phyloP scores from a whole-genome alignment of 2,329 filamentous ascomycete species.

The Talaromyces rugulosus region DNA sequence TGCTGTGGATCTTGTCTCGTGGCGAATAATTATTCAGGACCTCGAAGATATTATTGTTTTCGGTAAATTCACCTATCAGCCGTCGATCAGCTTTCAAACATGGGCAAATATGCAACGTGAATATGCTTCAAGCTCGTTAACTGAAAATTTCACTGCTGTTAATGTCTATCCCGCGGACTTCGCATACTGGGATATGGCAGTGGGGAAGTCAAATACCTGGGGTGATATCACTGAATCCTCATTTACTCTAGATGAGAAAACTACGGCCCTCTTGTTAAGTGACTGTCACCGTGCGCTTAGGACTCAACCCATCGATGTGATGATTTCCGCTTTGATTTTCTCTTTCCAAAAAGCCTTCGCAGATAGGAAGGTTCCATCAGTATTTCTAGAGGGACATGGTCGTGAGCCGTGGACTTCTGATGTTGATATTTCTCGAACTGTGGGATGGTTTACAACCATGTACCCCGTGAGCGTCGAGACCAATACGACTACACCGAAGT shows the following conservation, averaged over 20 bases:
- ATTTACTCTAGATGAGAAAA: not conserved
- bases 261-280: not conserved
- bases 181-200: not conserved
- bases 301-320: constrained; percentile 12
- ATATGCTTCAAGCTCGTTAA: not conserved
- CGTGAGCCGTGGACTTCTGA: constrained; percentile 40
- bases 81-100: not conserved
- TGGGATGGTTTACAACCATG: constrained; percentile 6
- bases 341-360: constrained; percentile 55
- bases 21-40: constrained; percentile 9
- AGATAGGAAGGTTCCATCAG: constrained; percentile 47
- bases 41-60: constrained; percentile 1
- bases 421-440: constrained; percentile 46
- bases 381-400: constrained; percentile 42
- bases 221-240: not conserved
- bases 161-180: not conserved
- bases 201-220: not conserved
- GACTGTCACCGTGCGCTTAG: constrained; percentile 10
- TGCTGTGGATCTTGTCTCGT: constrained; percentile 8
- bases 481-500: not conserved
- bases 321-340: constrained; percentile 50
- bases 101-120: not conserved
- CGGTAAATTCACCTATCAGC: not conserved
- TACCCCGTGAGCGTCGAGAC: not conserved
- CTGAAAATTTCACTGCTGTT: not conserved